Percentiles rank a stretch among this genome's conserved stretches.
These are phyloP conservation scores for Lolium multiflorum DNA, from an alignment of 176 grass and related monocot species.

Conservation along the genomic window DNA sequence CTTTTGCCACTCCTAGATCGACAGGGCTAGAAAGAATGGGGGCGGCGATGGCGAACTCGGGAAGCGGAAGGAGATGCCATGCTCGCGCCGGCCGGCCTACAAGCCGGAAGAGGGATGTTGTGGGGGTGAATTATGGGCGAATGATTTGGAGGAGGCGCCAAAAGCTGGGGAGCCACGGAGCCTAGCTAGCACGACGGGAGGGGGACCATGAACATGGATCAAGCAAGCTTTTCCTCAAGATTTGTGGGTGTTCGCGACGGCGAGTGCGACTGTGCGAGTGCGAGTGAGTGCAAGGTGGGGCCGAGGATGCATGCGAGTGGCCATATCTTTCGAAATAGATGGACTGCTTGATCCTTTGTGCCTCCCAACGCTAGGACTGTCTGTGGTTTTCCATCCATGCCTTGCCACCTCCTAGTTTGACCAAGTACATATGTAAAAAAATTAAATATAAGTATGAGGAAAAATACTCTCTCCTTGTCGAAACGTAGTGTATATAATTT, in stretches of 20 bases:
- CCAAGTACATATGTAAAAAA: too few species aligned
- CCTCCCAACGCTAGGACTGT: too few species aligned
- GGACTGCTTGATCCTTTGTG: not conserved
- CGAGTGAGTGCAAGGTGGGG: conserved; percentile 38
- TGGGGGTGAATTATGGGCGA: conserved; percentile 35
- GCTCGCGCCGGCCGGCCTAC: not conserved
- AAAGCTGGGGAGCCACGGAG: conserved; percentile 6
- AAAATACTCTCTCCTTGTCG: too few species aligned
- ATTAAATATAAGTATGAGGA: too few species aligned
- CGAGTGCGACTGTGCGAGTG: not conserved
- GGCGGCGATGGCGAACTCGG: not conserved
- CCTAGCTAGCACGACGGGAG: not conserved
- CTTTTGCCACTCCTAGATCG: not conserved
- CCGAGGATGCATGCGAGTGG: not conserved
- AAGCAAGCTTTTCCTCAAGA: conserved; percentile 13
- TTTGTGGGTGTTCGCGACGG: not conserved
- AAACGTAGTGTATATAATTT: too few species aligned
- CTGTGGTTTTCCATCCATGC: not conserved
- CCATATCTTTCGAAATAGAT: not conserved
- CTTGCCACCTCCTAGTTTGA: too few species aligned
- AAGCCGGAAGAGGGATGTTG: not conserved
- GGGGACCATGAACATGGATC: conserved; percentile 15
- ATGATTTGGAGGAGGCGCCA: conserved; percentile 29
- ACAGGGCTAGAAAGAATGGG: not conserved
- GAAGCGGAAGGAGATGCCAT: not conserved